Base-by-base conservation (phyloP, 2,329 filamentous ascomycete species). In the Penicillium fuscoglaucum region DNA sequence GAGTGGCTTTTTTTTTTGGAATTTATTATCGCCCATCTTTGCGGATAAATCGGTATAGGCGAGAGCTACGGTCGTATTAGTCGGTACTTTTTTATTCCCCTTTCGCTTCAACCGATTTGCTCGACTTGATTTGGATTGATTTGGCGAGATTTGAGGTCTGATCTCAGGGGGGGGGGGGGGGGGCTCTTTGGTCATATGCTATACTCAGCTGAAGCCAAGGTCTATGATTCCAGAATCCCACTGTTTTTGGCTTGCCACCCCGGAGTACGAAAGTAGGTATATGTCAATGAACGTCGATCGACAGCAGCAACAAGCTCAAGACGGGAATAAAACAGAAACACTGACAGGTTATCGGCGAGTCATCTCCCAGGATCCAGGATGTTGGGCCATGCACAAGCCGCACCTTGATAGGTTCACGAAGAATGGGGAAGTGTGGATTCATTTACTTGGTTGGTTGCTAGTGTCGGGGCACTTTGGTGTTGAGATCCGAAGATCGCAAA, bases 401-500 rank as follows among this genome's bases (percentile, higher is more conserved):
- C 40, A 64, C 26, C 52, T 66, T 68, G 63, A 66, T 62, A 63
- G 60, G 65, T 62, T 65, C 60, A 57, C 50, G 28, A 31, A 43
- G 21, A 21, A 54, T 51, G 40, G 52, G 33, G 40, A 53, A 31
- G 19, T 9, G 46, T 44, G 49, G 57, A 39, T 55, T 37, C 10
- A 37, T 39, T 55, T 43, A 59, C 43, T 31, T 61, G 41, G 64
- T 66, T 66, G 62, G 63, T 31, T 37, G n/a, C 60, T 55, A 64
- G 61, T 33, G 21, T 51, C 65, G 65, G 65, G 64, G 62, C 61
- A 66, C 57, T 46, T 60, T 65, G 47, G 15, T 26, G 15, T 46
- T 52, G 39, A 65, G 65, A 67, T 67, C 65, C 65, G 65, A 33
- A 39, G 58, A 64, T 67, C 59, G 59, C 63, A 52, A 55, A 54